Percentiles rank a stretch among this genome's conserved stretches.
Evolutionary conservation across 1,139 yeast species (phyloP).

Genomic region (Zygoascus meyerae): DNA sequence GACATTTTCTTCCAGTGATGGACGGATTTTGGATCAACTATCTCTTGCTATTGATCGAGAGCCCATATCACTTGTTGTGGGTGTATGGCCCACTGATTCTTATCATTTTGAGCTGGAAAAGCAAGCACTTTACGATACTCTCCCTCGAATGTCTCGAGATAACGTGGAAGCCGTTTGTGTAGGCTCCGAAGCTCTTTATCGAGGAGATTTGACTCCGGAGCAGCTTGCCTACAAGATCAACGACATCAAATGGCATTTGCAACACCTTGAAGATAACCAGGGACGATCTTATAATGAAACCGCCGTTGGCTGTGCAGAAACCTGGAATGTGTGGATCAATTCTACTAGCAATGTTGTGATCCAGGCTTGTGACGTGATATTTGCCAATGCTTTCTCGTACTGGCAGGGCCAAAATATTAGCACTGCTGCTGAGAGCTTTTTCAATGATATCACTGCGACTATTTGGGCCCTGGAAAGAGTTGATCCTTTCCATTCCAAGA

Average conservation of each 20-base stretch:
- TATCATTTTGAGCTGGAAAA: constrained; percentile 67
- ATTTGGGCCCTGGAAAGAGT: constrained; percentile 75
- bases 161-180: constrained; percentile 72
- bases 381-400: constrained; percentile 93
- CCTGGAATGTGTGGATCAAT: constrained; percentile 89
- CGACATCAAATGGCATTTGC: constrained; percentile 51
- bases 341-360: constrained; percentile 66
- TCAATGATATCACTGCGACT: constrained; percentile 96
- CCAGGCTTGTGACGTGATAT: constrained; percentile 72
- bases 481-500: constrained; percentile 78
- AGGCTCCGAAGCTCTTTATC: constrained; percentile 89
- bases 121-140: constrained; percentile 56
- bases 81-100: constrained; percentile 88
- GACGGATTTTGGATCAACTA: constrained; percentile 73
- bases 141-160: constrained; percentile 62
- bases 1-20: constrained; percentile 81
- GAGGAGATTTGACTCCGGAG: constrained; percentile 68
- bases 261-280: constrained; percentile 63
- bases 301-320: constrained; percentile 90
- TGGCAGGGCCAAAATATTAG: constrained; percentile 92
- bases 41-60: constrained; percentile 84
- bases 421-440: constrained; percentile 82
- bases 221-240: constrained; percentile 50
- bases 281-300: constrained; percentile 67
- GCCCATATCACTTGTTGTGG: constrained; percentile 60